These are phyloP conservation scores for Nemania abortiva DNA, from an alignment of 2,329 filamentous ascomycete genomes.

Conservation along the genomic window DNA sequence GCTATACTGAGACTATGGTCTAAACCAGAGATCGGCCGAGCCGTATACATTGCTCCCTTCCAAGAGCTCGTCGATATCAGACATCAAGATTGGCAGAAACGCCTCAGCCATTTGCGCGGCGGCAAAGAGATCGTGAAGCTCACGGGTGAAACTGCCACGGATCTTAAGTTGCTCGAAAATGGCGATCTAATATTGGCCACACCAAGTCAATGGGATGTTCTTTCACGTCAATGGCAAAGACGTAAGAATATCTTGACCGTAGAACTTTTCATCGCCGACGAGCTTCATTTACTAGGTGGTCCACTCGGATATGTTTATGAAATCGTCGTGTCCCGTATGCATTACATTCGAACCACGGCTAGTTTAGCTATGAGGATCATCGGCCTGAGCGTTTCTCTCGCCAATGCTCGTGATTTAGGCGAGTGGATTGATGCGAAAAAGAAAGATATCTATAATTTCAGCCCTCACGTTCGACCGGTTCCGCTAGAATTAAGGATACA, in stretches of 20 bases:
- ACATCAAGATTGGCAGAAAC: constrained; percentile 85
- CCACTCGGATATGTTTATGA: constrained; percentile 91
- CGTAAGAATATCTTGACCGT: constrained; percentile 95
- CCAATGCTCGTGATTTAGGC: constrained; percentile 92
- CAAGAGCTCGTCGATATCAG: constrained; percentile 90
- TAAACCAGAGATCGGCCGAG: constrained; percentile 76
- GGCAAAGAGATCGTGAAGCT: constrained; percentile 94
- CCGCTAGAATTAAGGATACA: constrained; percentile 95
- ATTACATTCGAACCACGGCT: constrained; percentile 91
- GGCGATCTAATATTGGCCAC: constrained; percentile 94
- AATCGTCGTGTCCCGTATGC: constrained; percentile 96
- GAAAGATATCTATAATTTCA: constrained; percentile 99
- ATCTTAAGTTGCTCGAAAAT: constrained; percentile 87
- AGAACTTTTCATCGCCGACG: constrained; percentile 92
- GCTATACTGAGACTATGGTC: constrained; percentile 90
- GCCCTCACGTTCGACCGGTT: constrained; percentile 87
- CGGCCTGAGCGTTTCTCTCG: constrained; percentile 89
- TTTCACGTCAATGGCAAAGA: constrained; percentile 96
- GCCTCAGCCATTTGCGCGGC: constrained; percentile 77
- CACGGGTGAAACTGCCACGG: constrained; percentile 90
- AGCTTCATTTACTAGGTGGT: constrained; percentile 92
- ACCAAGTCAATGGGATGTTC: constrained; percentile 92
- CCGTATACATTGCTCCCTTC: constrained; percentile 94
- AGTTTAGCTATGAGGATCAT: constrained; percentile 88
- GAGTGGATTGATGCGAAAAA: constrained; percentile 99